A percentile compares a stretch with the other conserved stretches of the same genome.
Evolutionary conservation across 306 rosid species (phyloP).

Genomic region (Quercus cerris): DNA sequence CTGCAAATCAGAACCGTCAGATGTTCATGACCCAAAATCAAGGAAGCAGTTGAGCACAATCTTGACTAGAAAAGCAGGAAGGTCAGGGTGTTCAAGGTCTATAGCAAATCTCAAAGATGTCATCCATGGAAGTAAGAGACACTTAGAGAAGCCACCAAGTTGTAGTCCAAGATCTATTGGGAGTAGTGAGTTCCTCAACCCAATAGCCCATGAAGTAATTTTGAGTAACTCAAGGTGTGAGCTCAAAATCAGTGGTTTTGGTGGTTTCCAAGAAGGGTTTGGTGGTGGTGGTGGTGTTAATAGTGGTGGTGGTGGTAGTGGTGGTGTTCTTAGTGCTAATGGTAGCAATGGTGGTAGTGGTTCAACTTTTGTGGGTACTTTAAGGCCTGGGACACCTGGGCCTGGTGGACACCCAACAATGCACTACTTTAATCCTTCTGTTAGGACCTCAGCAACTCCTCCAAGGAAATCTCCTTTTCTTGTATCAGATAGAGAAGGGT

Average conservation of each 20-base stretch:
- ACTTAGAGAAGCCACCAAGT: constrained; percentile 74
- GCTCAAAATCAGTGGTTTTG: constrained; percentile 78
- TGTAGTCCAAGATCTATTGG: constrained; percentile 94
- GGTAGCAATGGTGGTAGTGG: constrained; percentile 3
- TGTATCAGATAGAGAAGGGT: constrained; percentile 49
- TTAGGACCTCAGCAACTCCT: constrained; percentile 52
- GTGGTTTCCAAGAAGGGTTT: constrained; percentile 57
- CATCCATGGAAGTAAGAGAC: constrained; percentile 88
- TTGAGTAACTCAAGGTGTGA: constrained; percentile 84
- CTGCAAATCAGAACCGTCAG: constrained; percentile 88
- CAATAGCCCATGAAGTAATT: constrained; percentile 83
- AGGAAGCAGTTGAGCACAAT: constrained; percentile 63
- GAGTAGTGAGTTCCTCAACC: constrained; percentile 87
- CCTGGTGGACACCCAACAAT: constrained; percentile 73
- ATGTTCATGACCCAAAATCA: constrained; percentile 82
- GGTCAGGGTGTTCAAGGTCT: constrained; percentile 90
- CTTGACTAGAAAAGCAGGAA: constrained; percentile 64
- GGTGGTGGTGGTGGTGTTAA: constrained; percentile 22
- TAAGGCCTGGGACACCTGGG: constrained; percentile 85
- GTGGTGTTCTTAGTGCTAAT: neutral
- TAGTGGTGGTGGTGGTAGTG: constrained; percentile 7
- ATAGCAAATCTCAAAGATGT: constrained; percentile 92
- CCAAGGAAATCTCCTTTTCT: constrained; percentile 62
- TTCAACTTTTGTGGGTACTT: constrained; percentile 65
- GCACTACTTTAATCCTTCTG: constrained; percentile 69